Conservation (phyloP, 2,329 filamentous ascomycete species). For the Pseudogymnoascus sp. region DNA sequence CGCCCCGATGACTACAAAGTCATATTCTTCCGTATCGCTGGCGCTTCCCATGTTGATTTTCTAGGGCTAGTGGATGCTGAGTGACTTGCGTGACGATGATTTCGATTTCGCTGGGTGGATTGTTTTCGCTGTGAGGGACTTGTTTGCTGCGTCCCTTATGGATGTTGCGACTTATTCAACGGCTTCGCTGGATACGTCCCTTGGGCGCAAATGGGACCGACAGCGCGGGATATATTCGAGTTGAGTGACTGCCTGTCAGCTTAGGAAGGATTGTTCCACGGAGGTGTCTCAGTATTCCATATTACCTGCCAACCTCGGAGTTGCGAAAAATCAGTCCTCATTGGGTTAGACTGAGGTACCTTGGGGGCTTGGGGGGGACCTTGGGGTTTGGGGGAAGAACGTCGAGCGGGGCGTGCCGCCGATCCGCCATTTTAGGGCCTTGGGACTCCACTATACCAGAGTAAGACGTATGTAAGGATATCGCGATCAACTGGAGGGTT, state of each 20-base stretch:
- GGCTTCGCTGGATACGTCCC: neutral
- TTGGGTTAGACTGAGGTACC: neutral
- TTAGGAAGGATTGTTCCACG: neutral
- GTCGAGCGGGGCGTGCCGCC: neutral
- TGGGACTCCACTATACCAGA: neutral
- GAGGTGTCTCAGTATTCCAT: neutral
- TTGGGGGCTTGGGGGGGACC: neutral
- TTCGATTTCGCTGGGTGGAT: neutral
- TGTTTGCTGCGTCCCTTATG: neutral
- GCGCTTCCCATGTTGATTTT: neutral
- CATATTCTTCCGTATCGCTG: conserved; percentile 12
- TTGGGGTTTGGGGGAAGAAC: neutral
- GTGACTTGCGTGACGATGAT: neutral
- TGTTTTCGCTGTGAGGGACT: neutral
- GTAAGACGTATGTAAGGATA: neutral
- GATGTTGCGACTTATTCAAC: neutral
- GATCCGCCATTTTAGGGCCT: neutral
- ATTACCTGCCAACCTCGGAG: neutral
- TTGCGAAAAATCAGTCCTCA: neutral
- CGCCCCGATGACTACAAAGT: conserved; percentile 34
- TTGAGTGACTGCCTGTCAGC: neutral
- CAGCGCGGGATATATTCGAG: neutral
- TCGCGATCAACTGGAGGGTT: neutral
- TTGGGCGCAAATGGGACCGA: neutral
- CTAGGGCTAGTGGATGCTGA: neutral